These are phyloP conservation scores for Cyberlindnera petersonii DNA, from an alignment of 805 yeast species.

Conservation along the genomic window DNA sequence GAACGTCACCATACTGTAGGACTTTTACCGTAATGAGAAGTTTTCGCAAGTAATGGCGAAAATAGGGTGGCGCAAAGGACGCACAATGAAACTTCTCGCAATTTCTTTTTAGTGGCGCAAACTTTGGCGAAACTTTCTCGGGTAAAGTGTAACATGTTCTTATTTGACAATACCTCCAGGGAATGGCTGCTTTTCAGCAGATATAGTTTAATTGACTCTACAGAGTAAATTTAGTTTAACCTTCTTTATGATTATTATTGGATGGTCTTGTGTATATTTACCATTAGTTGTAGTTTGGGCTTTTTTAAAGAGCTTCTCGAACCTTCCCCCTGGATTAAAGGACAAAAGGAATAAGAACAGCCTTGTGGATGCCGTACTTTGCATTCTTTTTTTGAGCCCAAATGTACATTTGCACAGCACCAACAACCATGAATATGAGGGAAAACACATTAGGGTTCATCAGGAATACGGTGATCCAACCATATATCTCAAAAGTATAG, in stretches of 20 bases:
- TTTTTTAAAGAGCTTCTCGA: too few relatives aligned
- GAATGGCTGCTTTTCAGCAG: too few relatives aligned
- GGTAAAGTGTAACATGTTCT: not conserved
- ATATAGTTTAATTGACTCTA: too few relatives aligned
- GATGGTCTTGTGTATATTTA: too few relatives aligned
- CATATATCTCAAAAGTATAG: slow-evolving; percentile 79
- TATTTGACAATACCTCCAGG: not conserved
- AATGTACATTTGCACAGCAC: slow-evolving; percentile 76
- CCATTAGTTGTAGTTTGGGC: too few relatives aligned
- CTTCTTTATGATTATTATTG: too few relatives aligned
- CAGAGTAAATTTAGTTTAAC: too few relatives aligned
- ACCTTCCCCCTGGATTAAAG: too few relatives aligned
- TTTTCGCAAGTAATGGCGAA: not conserved
- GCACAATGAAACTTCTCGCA: not conserved
- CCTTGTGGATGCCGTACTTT: slow-evolving; percentile 69
- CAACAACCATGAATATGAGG: slow-evolving; percentile 63
- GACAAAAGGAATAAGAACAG: slow-evolving; percentile 74
- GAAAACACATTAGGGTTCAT: slow-evolving; percentile 77
- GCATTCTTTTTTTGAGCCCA: slow-evolving; percentile 91
- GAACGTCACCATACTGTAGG: slow-evolving; percentile 1
- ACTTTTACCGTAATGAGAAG: not conserved
- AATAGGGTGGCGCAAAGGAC: not conserved
- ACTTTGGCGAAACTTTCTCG: not conserved
- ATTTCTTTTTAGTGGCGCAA: too few relatives aligned
- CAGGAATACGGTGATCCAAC: slow-evolving; percentile 70